Conservation (phyloP, 2,329 filamentous ascomycete genomes). For the Lasiodiplodia hormozganensis region DNA sequence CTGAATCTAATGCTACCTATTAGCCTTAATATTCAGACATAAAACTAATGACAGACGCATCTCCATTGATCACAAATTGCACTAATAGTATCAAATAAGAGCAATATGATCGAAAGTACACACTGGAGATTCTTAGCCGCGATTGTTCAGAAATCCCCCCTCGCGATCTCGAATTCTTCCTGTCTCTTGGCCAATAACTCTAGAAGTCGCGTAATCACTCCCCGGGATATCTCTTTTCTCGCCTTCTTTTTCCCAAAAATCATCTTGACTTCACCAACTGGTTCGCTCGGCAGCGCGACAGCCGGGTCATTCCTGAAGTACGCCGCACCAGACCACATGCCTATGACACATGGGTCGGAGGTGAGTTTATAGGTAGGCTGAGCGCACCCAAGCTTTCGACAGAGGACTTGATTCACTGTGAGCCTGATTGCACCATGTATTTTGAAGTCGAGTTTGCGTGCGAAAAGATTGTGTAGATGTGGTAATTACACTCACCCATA, state of each 20-base stretch:
- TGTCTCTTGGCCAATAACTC: slow-evolving; percentile 39
- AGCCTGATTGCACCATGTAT: too few relatives aligned
- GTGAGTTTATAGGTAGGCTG: slow-evolving; percentile 3
- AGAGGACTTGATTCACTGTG: not conserved
- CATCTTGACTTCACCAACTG: slow-evolving; percentile 50
- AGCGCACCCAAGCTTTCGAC: slow-evolving; percentile 23
- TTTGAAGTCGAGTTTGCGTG: too few relatives aligned
- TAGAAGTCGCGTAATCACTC: slow-evolving; percentile 48
- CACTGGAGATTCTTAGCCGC: too few relatives aligned
- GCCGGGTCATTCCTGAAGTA: slow-evolving; percentile 37
- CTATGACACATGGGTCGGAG: slow-evolving; percentile 26
- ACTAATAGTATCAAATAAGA: too few relatives aligned
- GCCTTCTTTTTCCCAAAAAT: slow-evolving; percentile 58
- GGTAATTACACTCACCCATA: too few relatives aligned
- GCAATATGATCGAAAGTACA: too few relatives aligned
- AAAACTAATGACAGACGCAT: too few relatives aligned
- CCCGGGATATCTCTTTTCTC: slow-evolving; percentile 55
- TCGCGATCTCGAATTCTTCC: slow-evolving; percentile 25
- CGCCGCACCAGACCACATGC: slow-evolving; percentile 46
- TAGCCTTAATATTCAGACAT: too few relatives aligned
- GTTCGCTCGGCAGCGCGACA: slow-evolving; percentile 40
- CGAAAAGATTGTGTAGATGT: too few relatives aligned
- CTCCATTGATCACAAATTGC: too few relatives aligned
- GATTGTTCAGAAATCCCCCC: too few relatives aligned
- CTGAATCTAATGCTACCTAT: too few relatives aligned